Base-by-base conservation (phyloP, 805 yeast genomes). In the Saccharomycopsis amapae region DNA sequence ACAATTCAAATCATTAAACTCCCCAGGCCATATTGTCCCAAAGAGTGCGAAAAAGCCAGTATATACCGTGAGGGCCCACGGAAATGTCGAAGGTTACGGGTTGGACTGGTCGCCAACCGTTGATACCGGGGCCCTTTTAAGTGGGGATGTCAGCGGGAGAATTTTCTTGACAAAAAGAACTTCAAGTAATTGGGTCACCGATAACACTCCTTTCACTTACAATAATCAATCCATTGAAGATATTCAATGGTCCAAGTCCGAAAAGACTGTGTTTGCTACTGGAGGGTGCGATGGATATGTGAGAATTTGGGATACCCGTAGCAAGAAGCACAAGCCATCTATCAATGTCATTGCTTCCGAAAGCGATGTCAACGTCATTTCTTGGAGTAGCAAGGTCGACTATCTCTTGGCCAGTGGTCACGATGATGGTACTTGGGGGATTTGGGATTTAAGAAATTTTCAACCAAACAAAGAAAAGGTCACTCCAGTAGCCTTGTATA, bases 61-160 rank as follows among this genome's bases (percentile, higher is more conserved):
- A 9, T 89, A 88, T 65, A 87, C 95, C 5, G 71, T 93, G 49
- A 76, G 76, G 58, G 73, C 67, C 53, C 98, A 93, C 62, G 97
- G 97, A 20, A 81, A 82, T 54, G 95, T 85, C n/a, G 98, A 93
- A 67, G 97, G 98, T 30, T 93, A 87, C 59, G 98, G 96, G 13
- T 63, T 93, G 38, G 98, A 90, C 64, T 93, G 98, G 98, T 85
- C 95, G 1, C 96, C 97, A 36, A 67, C 83, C 53, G 75, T 79
- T 50, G 73, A 73, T 53, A 76, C 86, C 2, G 97, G 97, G 19
- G 73, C 88, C 1, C 67, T 93, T 51, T 70, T 93, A 47, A 76
- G 94, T 3, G 98, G 98, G 57, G 98, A 93, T 62, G 70, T 85
- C 53, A 68, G 83, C 18, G 98, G 98, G 42, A 72, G 90, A 58